These are phyloP conservation scores for Apiospora hydei DNA, from an alignment of 2,329 filamentous ascomycete species.

Conservation along the genomic window DNA sequence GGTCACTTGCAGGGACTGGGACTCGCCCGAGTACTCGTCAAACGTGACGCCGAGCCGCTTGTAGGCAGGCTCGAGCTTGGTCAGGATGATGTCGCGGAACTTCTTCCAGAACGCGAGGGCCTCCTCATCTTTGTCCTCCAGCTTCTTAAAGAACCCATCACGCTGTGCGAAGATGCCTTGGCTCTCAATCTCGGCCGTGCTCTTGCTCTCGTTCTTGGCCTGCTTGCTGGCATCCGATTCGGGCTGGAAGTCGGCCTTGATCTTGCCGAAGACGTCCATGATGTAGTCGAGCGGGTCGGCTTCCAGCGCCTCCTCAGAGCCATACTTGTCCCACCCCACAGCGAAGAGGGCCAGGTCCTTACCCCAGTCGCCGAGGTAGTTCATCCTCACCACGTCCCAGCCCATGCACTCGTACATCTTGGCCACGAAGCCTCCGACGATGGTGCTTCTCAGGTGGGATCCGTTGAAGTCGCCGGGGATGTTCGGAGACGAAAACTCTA, in stretches of 20 bases:
- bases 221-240: conserved; percentile 63
- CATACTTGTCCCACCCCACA: conserved; percentile 71
- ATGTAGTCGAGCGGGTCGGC: conserved; percentile 72
- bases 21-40: conserved; percentile 70
- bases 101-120: conserved; percentile 61
- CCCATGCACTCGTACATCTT: conserved; percentile 71
- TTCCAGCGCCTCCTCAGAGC: conserved; percentile 68
- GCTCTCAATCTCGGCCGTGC: conserved; percentile 47
- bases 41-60: conserved; percentile 62
- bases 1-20: conserved; percentile 60
- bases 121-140: conserved; percentile 64
- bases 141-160: conserved; percentile 64
- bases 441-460: conserved; percentile 73
- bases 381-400: conserved; percentile 73
- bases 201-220: conserved; percentile 49
- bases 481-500: conserved; percentile 79
- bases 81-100: conserved; percentile 62
- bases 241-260: conserved; percentile 60
- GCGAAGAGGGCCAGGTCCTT: conserved; percentile 71
- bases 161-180: conserved; percentile 53
- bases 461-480: conserved; percentile 77
- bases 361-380: conserved; percentile 79
- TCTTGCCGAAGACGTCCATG: conserved; percentile 72
- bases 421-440: conserved; percentile 72
- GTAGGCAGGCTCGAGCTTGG: conserved; percentile 61